Evolutionary conservation across 1,284 basidiomycete genomes (phyloP).

Genomic region (Malassezia brasiliensis): DNA sequence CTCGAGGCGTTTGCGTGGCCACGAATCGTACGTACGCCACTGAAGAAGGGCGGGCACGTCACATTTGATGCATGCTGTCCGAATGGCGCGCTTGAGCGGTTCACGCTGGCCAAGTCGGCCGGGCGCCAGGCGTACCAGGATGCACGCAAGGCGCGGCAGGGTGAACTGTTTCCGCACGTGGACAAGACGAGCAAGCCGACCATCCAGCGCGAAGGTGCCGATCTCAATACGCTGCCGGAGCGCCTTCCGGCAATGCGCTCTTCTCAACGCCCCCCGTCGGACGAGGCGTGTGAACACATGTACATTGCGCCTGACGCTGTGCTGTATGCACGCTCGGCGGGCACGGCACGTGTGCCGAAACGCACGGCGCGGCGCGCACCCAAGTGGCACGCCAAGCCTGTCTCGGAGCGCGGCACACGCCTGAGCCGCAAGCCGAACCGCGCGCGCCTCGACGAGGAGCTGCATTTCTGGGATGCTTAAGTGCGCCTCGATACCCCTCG

Average conservation of each 20-base stretch:
- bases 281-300: not conserved
- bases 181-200: not conserved
- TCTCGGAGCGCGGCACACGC: not conserved
- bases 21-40: conserved; percentile 73
- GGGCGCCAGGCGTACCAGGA: conserved; percentile 92
- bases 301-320: conserved; percentile 11
- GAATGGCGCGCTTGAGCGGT: conserved; percentile 74
- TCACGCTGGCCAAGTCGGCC: conserved; percentile 81
- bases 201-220: not conserved
- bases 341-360: not conserved
- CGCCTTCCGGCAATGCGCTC: not conserved
- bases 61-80: conserved; percentile 79
- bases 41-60: conserved; percentile 86
- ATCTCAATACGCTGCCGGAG: not conserved
- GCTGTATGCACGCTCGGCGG: not conserved
- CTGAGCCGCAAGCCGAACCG: conserved; percentile 14
- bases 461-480: not conserved
- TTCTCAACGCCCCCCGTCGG: not conserved
- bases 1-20: conserved; percentile 59
- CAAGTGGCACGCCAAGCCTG: not conserved
- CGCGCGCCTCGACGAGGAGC: conserved; percentile 7
- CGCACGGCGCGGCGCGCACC: conserved; percentile 7
- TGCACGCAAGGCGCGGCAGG: conserved; percentile 83
- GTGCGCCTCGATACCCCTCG: not conserved
- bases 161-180: conserved; percentile 81